Conservation (phyloP, 768 basidiomycete genomes). For the Phanerodontia chrysosporium region DNA sequence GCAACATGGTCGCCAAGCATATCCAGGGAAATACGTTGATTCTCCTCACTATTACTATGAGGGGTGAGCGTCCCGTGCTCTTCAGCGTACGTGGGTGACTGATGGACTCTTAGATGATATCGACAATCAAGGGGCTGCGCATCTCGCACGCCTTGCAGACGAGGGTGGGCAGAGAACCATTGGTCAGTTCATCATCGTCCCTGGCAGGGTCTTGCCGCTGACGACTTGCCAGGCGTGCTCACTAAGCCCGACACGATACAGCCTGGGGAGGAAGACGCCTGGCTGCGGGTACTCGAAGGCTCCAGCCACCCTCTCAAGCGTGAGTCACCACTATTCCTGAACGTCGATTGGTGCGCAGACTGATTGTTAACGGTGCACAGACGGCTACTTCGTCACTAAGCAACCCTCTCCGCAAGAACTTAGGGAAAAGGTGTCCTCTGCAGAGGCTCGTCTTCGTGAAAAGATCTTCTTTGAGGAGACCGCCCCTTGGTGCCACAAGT, state of each 20-base stretch:
- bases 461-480: slow-evolving; percentile 48
- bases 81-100: too few relatives aligned
- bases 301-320: slow-evolving; percentile 4
- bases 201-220: neutral
- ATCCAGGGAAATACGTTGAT: slow-evolving; percentile 58
- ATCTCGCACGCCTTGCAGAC: slow-evolving; percentile 53
- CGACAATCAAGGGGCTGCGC: slow-evolving; percentile 69
- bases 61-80: slow-evolving; percentile 40
- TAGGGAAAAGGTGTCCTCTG: slow-evolving; percentile 47
- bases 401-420: slow-evolving; percentile 42
- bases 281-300: slow-evolving; percentile 10
- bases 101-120: slow-evolving; percentile 61
- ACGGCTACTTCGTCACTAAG: slow-evolving; percentile 47
- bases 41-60: slow-evolving; percentile 50
- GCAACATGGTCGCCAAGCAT: slow-evolving; percentile 50
- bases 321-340: slow-evolving; percentile 3
- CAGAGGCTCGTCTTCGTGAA: slow-evolving; percentile 51
- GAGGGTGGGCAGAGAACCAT: slow-evolving; percentile 60
- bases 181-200: slow-evolving; percentile 33
- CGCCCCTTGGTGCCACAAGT: slow-evolving; percentile 45
- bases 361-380: slow-evolving; percentile 15
- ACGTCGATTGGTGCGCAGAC: too few relatives aligned
- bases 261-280: slow-evolving; percentile 6
- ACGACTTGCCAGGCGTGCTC: neutral
- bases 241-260: slow-evolving; percentile 13